Evolutionary conservation across 208 protist species (phyloP), one percentile per base, ranked within the genome.

Genomic region (Strigomonas oncopelti): DNA sequence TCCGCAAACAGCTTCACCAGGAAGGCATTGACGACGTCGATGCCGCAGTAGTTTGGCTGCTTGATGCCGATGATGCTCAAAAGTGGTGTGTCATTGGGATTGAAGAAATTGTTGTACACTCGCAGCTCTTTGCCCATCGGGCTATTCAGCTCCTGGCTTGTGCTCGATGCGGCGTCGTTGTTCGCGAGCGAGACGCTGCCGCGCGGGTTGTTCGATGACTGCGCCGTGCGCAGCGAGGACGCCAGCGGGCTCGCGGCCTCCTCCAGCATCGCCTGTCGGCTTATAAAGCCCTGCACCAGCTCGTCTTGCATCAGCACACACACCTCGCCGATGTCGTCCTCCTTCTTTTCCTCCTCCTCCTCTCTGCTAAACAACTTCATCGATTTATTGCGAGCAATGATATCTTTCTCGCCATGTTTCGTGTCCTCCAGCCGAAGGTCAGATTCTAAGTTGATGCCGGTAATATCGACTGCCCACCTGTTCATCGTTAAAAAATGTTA

Each of bases 21-120:
- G 69, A 91, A 91, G 9, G 77, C 78, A 13, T 82, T 82, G 27
- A 95, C 85, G 14, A 95, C 77, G 55, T 95, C 90, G 5, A 95
- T 70, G 16, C 84, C 86, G 61, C 81, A 80, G 72, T 80, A 89
- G 29, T 74, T 79, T 29, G 63, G 48, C 53, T 85, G 81, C 24
- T 75, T 61, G 66, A 84, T 85, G 31, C 69, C 75, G 48, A 94
- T 61, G 22, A 72, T 88, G 38, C 77, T 78, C 11, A 78, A 65
- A 0, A 77, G 85, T 14, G 78, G 75, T 34, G 80, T 87, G 29
- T 81, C 83, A 55, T 91, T 66, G 4, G 82, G 27, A 58, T 80
- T 81, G 27, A 91, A 74, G 64, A 94, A 92, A 0, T 78, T 92
- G 69, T 80, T 83, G 61, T 90, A 94, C 18, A 94, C 69, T n/a